Evolutionary conservation across 352 stramenopile genomes (phyloP), one percentile per base, ranked within the genome.

Genomic region (Pythium rishiriense): DNA sequence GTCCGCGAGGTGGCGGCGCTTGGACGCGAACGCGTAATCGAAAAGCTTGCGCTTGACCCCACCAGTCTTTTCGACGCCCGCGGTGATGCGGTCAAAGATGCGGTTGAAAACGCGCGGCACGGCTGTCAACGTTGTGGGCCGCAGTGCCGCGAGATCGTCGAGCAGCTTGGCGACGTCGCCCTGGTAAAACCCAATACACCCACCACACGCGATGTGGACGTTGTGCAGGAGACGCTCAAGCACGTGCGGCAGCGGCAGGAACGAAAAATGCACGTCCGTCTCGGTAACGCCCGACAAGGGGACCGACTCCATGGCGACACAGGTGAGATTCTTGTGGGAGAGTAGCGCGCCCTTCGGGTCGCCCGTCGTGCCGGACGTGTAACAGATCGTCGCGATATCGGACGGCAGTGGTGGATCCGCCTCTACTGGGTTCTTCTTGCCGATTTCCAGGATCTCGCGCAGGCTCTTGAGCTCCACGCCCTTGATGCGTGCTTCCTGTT

Each of bases 171-270:
- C 61, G 39, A 95, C 79, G 74, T 98, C 84, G 17, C 94, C 95
- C 12, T 92, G 81, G 64, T 74, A 85, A 42, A 85, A 83, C 0
- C 74, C 35, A 93, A 89, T 42, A 76, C 79, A 33, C 76, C 90
- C 62, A 84, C 96, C 45, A 70, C 87, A 35, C 68, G 73, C 67
- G 96, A 94, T 15, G 83, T 98, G 83, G 25, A 81, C 79, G 14
- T 72, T 82, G 1, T 96, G 88, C n/a, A 98, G 78, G 3, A 87
- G 71, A 10, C 96, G 83, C 79, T 99, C 97, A 57, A 98, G 97
- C 33, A 98, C 95, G 73, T 99, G 97, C 0, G 95, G 81, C 25
- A 99, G 72, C n/a, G 96, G 97, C 37, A 99, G 74, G 75, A 98
- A 99, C 24, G 87, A 97, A 14, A 56, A 28, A 21, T 56, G 56